phyloP scores from a whole-genome alignment of 2,329 filamentous ascomycete genomes.

The Fusarium sp. region DNA sequence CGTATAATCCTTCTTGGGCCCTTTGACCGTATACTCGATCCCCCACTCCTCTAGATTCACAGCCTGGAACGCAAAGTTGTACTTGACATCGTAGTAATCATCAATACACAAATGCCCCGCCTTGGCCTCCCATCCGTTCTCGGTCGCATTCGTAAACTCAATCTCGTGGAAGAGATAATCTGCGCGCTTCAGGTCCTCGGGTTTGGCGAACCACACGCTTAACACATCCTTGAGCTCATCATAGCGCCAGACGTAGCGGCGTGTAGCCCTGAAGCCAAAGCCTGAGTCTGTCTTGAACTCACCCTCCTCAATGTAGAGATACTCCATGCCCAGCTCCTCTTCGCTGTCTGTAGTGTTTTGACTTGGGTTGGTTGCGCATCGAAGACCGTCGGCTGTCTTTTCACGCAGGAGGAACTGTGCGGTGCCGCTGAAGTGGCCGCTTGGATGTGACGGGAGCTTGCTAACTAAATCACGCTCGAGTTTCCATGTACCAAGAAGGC shows the following conservation, averaged over 20 bases:
- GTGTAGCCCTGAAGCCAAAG: conserved; percentile 66
- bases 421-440: conserved; percentile 70
- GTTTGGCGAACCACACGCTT: conserved; percentile 77
- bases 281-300: conserved; percentile 67
- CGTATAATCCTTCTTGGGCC: conserved; percentile 78
- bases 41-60: conserved; percentile 66
- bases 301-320: conserved; percentile 74
- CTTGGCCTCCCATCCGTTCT: conserved; percentile 67
- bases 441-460: conserved; percentile 65
- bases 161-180: conserved; percentile 81
- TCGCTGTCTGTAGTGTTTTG: conserved; percentile 40
- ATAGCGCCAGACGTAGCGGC: conserved; percentile 79
- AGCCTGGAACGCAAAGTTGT: conserved; percentile 70
- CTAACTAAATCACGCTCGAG: conserved; percentile 66
- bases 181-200: conserved; percentile 67
- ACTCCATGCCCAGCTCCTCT: conserved; percentile 61
- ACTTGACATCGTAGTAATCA: conserved; percentile 75
- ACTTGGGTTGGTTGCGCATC: conserved; percentile 42
- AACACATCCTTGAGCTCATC: conserved; percentile 66
- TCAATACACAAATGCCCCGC: conserved; percentile 75
- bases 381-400: conserved; percentile 63
- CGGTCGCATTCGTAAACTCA: conserved; percentile 60
- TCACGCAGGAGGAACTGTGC: conserved; percentile 70
- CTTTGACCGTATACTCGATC: conserved; percentile 71
- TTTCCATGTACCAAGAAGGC: conserved; percentile 74